Percentiles rank a stretch among this genome's conserved stretches.
These are phyloP conservation scores for Rusavskia elegans DNA, from an alignment of 495 filamentous ascomycete genomes.

Conservation along the genomic window DNA sequence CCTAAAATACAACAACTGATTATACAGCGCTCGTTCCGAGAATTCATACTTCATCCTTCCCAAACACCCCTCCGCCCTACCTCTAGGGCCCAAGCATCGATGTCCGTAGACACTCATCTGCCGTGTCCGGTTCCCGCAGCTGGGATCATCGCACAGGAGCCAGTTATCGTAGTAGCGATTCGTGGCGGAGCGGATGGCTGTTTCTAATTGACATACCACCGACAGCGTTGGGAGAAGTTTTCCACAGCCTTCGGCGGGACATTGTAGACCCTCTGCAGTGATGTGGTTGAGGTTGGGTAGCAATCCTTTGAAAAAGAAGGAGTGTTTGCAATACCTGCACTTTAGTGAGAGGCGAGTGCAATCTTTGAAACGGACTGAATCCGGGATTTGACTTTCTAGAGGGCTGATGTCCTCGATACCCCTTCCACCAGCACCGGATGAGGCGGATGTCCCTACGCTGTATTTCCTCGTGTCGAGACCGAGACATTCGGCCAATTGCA, in stretches of 20 bases:
- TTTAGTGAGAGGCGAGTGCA: constrained; percentile 57
- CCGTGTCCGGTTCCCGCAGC: constrained; percentile 74
- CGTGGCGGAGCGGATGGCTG: constrained; percentile 59
- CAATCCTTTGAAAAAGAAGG: constrained; percentile 62
- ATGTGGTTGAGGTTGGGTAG: constrained; percentile 37
- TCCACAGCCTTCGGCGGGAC: constrained; percentile 43
- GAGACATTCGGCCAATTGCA: constrained; percentile 79
- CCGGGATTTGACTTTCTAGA: constrained; percentile 85
- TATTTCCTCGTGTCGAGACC: constrained; percentile 86
- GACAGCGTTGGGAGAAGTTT: constrained; percentile 51
- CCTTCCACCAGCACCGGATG: constrained; percentile 14
- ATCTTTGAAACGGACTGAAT: constrained; percentile 64
- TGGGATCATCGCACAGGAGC: constrained; percentile 76
- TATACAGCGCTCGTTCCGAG: constrained; percentile 79
- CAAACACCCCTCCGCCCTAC: constrained; percentile 64
- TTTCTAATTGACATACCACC: constrained; percentile 73
- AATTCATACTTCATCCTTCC: constrained; percentile 82
- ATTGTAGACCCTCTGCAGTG: constrained; percentile 58
- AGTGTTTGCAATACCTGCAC: constrained; percentile 63
- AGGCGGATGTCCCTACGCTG: constrained; percentile 45
- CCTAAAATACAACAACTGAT: constrained; percentile 81
- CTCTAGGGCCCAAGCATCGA: constrained; percentile 73
- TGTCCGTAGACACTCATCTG: constrained; percentile 87
- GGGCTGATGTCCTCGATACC: constrained; percentile 44
- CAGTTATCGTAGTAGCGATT: constrained; percentile 82